phyloP scores from a whole-genome alignment of 2,329 filamentous ascomycete species.

The Arachnopeziza araneosa region DNA sequence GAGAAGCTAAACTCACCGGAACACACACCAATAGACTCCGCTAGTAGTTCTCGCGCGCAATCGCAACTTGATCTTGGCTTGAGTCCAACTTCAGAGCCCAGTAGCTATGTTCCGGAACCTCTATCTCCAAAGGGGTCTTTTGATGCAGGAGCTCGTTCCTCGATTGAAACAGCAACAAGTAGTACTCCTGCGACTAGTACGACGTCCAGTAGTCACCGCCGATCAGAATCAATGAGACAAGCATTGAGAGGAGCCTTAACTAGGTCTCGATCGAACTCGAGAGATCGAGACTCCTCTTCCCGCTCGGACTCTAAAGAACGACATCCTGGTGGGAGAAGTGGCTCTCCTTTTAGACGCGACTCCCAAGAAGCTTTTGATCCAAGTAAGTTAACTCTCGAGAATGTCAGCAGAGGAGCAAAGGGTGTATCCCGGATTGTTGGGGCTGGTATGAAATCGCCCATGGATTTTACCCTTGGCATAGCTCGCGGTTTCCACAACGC shows the following conservation, averaged over 20 bases:
- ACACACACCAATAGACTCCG: not conserved
- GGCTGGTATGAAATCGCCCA: constrained; percentile 56
- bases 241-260: constrained; percentile 27
- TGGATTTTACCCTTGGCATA: constrained; percentile 51
- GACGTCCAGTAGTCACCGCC: constrained; percentile 5
- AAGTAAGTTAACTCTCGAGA: constrained; percentile 42
- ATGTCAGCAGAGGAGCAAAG: constrained; percentile 59
- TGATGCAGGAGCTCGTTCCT: constrained; percentile 20
- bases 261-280: constrained; percentile 20
- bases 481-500: constrained; percentile 67
- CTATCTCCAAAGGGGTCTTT: constrained; percentile 21
- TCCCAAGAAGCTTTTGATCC: constrained; percentile 25
- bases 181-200: constrained; percentile 15
- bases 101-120: not conserved
- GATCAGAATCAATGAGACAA: constrained; percentile 23
- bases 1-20: constrained; percentile 11
- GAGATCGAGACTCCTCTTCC: constrained; percentile 7
- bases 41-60: constrained; percentile 2
- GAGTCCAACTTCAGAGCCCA: constrained; percentile 1
- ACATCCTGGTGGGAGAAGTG: constrained; percentile 4
- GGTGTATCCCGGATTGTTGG: constrained; percentile 67
- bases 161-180: constrained; percentile 9
- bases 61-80: constrained; percentile 14
- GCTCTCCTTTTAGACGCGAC: constrained; percentile 22
- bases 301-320: constrained; percentile 3